Conservation (phyloP, 371 early-diverging fungal species). For the Mucor saturninus region DNA sequence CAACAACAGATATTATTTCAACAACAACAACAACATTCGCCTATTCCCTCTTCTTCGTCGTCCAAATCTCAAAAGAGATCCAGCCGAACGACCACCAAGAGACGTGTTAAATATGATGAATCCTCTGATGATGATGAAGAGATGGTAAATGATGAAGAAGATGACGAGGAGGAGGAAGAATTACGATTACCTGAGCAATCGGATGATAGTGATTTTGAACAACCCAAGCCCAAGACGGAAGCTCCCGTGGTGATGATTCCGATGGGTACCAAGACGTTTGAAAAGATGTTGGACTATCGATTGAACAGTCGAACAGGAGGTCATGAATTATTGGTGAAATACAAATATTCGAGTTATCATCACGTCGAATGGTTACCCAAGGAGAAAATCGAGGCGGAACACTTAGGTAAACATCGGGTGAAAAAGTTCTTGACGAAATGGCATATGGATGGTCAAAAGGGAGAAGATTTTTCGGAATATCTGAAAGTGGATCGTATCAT, state of each 20-base stretch:
- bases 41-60: slow-evolving; percentile 6
- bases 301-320: slow-evolving; percentile 36
- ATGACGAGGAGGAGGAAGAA: slow-evolving; percentile 5
- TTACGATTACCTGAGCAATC: slow-evolving; percentile 2
- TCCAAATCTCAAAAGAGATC: slow-evolving; percentile 12
- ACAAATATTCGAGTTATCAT: slow-evolving; percentile 78
- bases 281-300: slow-evolving; percentile 63
- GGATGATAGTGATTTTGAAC: slow-evolving; percentile 39
- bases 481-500: slow-evolving; percentile 73
- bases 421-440: slow-evolving; percentile 74
- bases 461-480: slow-evolving; percentile 56
- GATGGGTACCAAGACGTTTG: slow-evolving; percentile 62
- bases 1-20: slow-evolving; percentile 14
- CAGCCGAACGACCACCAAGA: slow-evolving; percentile 12
- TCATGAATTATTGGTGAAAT: slow-evolving; percentile 65
- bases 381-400: slow-evolving; percentile 63
- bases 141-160: slow-evolving; percentile 12
- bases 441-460: slow-evolving; percentile 44
- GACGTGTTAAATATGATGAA: slow-evolving; percentile 22
- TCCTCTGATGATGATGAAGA: slow-evolving; percentile 31
- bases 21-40: slow-evolving; percentile 22
- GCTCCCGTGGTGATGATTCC: slow-evolving; percentile 69
- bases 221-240: slow-evolving; percentile 19
- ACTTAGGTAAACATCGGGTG: slow-evolving; percentile 74
- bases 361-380: slow-evolving; percentile 83